Evolutionary conservation across 176 grass and related monocot genomes (phyloP).

Genomic region (Avena insularis): DNA sequence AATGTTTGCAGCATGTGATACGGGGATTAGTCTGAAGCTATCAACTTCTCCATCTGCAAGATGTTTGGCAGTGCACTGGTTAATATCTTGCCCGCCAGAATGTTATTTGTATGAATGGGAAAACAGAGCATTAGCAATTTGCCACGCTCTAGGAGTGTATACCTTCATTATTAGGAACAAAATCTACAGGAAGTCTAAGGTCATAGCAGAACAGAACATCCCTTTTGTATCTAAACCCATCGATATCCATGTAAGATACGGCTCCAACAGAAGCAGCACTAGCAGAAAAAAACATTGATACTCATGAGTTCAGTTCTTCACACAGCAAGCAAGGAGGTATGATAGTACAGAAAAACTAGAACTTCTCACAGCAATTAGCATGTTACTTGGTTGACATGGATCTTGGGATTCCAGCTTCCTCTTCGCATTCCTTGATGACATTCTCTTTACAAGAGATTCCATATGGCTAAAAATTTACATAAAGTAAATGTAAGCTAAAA

Average conservation of each 20-base stretch:
- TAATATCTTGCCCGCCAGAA: background rate
- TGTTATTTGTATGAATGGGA: background rate
- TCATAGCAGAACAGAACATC: constrained; percentile 98
- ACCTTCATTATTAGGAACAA: constrained; percentile 91
- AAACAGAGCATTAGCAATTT: constrained; percentile 11
- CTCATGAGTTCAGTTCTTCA: constrained; percentile 24
- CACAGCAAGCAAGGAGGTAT: background rate
- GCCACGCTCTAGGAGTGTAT: background rate
- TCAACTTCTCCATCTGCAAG: constrained; percentile 85
- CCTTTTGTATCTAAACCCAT: constrained; percentile 90
- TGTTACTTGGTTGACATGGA: constrained; percentile 77
- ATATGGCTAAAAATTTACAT: constrained; percentile 61
- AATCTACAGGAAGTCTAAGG: constrained; percentile 75
- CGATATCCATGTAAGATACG: constrained; percentile 80
- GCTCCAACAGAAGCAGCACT: constrained; percentile 80
- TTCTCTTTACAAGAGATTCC: constrained; percentile 92
- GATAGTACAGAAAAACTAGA: background rate
- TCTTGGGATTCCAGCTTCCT: constrained; percentile 94
- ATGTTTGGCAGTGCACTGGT: constrained; percentile 2
- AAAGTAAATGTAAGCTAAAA: constrained; percentile 13
- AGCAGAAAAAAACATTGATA: constrained; percentile 33
- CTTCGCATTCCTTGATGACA: constrained; percentile 90
- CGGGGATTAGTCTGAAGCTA: constrained; percentile 83
- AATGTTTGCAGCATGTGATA: constrained; percentile 72
- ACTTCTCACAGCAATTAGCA: constrained; percentile 38